These are phyloP conservation scores for Nematocida parisii DNA, from an alignment of 371 early-diverging fungal species.

Conservation along the genomic window DNA sequence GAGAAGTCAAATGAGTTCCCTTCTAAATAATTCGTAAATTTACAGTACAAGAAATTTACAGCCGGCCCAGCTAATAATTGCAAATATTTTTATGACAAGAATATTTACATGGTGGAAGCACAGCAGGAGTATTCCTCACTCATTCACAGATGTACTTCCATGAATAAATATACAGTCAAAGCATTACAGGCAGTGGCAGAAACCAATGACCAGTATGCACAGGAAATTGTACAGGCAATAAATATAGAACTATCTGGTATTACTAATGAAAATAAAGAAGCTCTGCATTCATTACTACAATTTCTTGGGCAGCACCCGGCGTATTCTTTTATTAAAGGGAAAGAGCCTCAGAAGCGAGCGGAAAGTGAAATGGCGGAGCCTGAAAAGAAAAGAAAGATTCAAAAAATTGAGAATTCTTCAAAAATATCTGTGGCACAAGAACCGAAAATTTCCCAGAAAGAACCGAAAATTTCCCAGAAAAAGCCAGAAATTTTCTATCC, in stretches of 20 bases:
- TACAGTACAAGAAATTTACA: too few relatives aligned
- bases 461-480: background rate
- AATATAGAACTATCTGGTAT: background rate
- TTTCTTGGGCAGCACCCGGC: conserved; percentile 10
- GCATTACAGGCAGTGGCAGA: conserved; percentile 46
- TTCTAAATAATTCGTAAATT: too few relatives aligned
- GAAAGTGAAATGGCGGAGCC: background rate
- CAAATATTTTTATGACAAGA: conserved; percentile 1
- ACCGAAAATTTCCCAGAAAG: background rate
- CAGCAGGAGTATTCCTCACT: conserved; percentile 31
- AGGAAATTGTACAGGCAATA: conserved; percentile 38
- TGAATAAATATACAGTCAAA: conserved; percentile 29
- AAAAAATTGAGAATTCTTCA: too few relatives aligned
- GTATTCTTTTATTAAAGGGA: conserved; percentile 11
- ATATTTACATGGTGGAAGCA: conserved; percentile 40
- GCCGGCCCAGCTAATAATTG: background rate
- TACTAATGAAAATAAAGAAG: conserved; percentile 32
- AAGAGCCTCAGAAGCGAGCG: background rate
- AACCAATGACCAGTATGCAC: conserved; percentile 45
- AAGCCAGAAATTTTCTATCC: conserved; percentile 4
- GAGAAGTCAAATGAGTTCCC: background rate
- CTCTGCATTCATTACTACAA: conserved; percentile 2
- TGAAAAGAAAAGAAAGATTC: background rate
- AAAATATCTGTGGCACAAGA: too few relatives aligned
- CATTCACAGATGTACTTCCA: conserved; percentile 6